Base-by-base conservation (phyloP, 176 grass and related monocot genomes). In the Oryza longistaminata region DNA sequence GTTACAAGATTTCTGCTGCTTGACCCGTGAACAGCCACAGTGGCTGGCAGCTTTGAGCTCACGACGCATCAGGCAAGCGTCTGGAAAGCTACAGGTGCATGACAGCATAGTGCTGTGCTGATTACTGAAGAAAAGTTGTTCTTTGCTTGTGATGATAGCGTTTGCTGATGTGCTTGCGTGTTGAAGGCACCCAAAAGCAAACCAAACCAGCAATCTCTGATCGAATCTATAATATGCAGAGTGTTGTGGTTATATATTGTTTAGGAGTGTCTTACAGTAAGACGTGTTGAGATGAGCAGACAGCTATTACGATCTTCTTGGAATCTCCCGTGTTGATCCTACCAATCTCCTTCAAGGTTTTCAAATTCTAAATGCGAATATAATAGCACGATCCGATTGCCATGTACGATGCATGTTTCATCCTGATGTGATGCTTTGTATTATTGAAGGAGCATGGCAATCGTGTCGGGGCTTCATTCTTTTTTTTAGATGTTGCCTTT, bases 111-210 rank as follows among this genome's bases (percentile, higher is more conserved):
- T 12, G 64, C 11, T 11, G 19, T 8, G 5, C 25, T 14, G 14
- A 4, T 11, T 12, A 11, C 25, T 14, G 26, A 69, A 65, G 70
- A 22, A 31, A 58, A 42, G 7, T 79, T 68, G 68, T 31, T 78
- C 60, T 83, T 83, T 82, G n/a, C 83, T 74, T 84, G 75, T 43
- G 44, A 34, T 19, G n/a, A 43, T 81, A 61, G 25, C 61, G 26
- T 67, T 25, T 75, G 31, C 40, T 31, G 78, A 75, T 33, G 71
- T 33, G 17, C 71, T 87, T 75, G 8, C 62, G 61, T 75, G 78
- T 26, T 75, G 62, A 62, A 70, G 37, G 39, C 40, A 2, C 14
- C 29, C 11, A 50, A 15, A 75, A 67, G 53, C 53, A 19, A 19
- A 55, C 4, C 68, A 55, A 55, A 39, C 11, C 22, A 61, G 14